Evolutionary conservation across 306 rosid genomes (phyloP).

Genomic region (Prunus persica): DNA sequence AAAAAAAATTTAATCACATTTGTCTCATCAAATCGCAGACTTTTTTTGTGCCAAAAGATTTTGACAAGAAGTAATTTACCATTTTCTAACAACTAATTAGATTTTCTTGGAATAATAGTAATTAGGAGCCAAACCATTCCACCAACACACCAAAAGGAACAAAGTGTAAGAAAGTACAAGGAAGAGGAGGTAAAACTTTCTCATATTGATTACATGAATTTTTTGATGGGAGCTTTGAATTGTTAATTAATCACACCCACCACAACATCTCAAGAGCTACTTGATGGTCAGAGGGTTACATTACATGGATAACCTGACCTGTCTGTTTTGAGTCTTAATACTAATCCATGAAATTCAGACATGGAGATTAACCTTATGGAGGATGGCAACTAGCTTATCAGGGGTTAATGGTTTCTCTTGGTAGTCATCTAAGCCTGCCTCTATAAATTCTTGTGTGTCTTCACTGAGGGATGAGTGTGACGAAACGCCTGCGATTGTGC

Average conservation of each 20-base stretch:
- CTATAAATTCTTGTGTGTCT: conserved; percentile 43
- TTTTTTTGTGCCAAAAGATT: background rate
- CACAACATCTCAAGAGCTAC: background rate
- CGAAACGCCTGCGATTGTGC: conserved; percentile 76
- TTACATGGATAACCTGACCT: background rate
- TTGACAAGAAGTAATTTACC: background rate
- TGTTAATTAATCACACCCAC: background rate
- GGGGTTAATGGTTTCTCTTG: conserved; percentile 66
- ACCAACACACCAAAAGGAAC: background rate
- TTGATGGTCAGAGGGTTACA: background rate
- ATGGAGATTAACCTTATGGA: conserved; percentile 27
- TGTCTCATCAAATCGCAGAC: background rate
- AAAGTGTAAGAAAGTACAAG: background rate
- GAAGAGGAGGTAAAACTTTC: too few relatives aligned
- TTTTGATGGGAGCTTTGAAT: background rate
- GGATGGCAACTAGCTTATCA: conserved; percentile 49
- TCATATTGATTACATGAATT: background rate
- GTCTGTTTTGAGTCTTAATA: background rate
- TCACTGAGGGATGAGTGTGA: conserved; percentile 29
- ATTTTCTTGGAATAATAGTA: background rate
- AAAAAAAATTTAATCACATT: background rate
- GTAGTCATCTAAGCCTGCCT: conserved; percentile 70
- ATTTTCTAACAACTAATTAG: background rate
- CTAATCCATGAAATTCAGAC: background rate
- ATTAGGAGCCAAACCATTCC: background rate